Percentiles rank a stretch among this genome's conserved stretches.
These are phyloP conservation scores for Blepharisma stoltei DNA, from an alignment of 73 alveolate species.

Conservation along the genomic window DNA sequence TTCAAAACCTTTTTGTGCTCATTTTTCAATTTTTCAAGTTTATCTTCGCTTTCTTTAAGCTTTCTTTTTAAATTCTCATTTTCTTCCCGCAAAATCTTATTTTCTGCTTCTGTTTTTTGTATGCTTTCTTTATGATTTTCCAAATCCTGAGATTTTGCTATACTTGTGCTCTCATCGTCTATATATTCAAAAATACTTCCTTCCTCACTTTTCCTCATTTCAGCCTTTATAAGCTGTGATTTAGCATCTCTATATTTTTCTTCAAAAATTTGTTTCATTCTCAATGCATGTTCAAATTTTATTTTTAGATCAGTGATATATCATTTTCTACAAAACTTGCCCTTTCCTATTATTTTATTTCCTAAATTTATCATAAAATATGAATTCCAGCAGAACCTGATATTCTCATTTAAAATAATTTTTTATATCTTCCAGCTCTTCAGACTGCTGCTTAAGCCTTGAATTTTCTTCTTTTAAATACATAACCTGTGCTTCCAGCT, in stretches of 20 bases:
- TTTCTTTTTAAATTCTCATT: background rate
- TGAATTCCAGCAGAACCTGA: no score
- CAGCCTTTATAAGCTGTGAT: background rate
- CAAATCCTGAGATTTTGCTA: no score
- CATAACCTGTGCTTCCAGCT: background rate
- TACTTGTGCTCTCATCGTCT: no score
- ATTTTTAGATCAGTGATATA: background rate
- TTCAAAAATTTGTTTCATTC: conserved; percentile 21
- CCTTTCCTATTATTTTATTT: background rate
- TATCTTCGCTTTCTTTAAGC: no score
- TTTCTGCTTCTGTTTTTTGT: background rate
- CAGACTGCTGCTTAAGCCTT: background rate
- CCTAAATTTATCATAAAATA: no score
- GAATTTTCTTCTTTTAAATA: background rate
- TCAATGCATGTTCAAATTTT: conserved; percentile 31
- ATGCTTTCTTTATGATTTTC: background rate
- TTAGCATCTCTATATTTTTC: conserved; percentile 13
- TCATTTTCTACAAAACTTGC: background rate
- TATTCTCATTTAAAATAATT: no score
- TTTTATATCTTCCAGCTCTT: conserved; percentile 1
- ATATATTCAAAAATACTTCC: no score
- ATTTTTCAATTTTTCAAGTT: no score
- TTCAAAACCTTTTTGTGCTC: no score
- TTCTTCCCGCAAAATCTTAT: background rate
- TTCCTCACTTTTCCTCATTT: background rate